These are phyloP conservation scores for Acacia melanoxylon DNA, from an alignment of 306 rosid species.

Conservation along the genomic window DNA sequence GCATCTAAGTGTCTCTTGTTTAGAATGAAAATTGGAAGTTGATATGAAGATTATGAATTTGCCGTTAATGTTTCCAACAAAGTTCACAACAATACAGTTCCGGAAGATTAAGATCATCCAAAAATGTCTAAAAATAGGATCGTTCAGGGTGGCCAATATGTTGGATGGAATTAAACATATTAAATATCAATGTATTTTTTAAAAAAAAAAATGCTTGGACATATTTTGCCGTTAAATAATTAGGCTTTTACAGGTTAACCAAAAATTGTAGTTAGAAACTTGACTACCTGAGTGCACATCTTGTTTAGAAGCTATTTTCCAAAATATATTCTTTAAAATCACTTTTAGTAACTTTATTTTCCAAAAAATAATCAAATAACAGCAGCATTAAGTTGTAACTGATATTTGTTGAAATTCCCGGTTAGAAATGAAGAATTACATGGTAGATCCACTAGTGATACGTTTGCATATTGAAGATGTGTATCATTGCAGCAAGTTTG, in stretches of 20 bases:
- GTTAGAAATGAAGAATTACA: not conserved
- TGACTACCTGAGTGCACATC: not conserved
- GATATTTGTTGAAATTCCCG: not conserved
- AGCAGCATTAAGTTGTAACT: not conserved
- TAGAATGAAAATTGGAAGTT: not conserved
- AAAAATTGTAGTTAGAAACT: not conserved
- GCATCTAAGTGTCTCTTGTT: not conserved
- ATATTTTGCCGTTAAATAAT: not conserved
- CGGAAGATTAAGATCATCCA: not conserved
- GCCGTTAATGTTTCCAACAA: not conserved
- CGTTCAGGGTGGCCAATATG: not conserved
- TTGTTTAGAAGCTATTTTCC: no score
- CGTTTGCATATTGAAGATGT: no score
- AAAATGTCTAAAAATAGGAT: not conserved
- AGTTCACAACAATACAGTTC: not conserved
- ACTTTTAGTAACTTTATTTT: no score
- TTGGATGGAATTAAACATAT: not conserved
- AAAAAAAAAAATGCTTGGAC: not conserved
- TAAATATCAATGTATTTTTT: no score
- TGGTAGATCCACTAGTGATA: not conserved
- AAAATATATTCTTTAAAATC: no score
- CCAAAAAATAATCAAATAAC: no score
- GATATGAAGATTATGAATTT: not conserved
- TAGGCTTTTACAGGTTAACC: not conserved
- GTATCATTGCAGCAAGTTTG: no score